phyloP scores from a whole-genome alignment of 768 basidiomycete genomes.

The Mycena vulgaris region DNA sequence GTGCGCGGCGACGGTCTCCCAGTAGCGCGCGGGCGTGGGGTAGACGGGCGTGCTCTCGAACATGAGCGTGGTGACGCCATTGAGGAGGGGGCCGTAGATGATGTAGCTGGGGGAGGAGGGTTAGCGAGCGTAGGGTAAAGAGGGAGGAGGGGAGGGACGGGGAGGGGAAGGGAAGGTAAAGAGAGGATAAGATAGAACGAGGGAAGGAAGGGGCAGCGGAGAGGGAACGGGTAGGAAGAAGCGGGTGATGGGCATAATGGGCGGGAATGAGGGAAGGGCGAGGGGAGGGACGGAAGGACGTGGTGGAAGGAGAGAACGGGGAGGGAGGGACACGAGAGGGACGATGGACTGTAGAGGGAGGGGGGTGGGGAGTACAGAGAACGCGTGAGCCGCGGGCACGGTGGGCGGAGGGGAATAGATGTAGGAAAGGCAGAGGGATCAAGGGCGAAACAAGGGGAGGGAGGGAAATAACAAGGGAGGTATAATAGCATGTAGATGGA shows the following conservation, averaged over 20 bases:
- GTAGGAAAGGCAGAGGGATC: no score
- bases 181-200: background rate
- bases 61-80: slow-evolving; percentile 87
- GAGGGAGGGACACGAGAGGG: background rate
- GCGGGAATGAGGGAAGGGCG: background rate
- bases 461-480: no score
- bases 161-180: no score
- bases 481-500: no score
- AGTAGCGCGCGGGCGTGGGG: slow-evolving; percentile 96
- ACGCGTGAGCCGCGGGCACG: no score
- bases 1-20: slow-evolving; percentile 95
- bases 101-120: slow-evolving; percentile 72
- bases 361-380: no score
- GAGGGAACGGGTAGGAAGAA: background rate
- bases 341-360: no score
- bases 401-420: no score
- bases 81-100: slow-evolving; percentile 93
- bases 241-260: no score
- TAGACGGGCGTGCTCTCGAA: slow-evolving; percentile 99
- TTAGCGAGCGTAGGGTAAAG: background rate
- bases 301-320: background rate
- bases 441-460: no score
- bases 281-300: background rate
- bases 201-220: background rate
- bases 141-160: slow-evolving; percentile 8